Percentiles rank a stretch among this genome's conserved stretches.
Evolutionary conservation across 495 filamentous ascomycete genomes (phyloP).

Genomic region (Penicillium diatomitis): DNA sequence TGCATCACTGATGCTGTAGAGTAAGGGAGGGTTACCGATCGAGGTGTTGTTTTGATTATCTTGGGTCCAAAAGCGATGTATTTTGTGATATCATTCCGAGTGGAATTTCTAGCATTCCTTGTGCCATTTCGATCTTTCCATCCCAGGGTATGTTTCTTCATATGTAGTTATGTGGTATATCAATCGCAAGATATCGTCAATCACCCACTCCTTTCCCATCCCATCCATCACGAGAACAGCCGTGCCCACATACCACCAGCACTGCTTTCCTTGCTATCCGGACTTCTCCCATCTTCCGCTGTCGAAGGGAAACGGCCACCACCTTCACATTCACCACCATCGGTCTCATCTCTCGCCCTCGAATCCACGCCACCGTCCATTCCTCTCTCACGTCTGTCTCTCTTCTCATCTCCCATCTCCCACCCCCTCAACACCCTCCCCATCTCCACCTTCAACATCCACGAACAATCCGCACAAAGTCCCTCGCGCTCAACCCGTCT

Average conservation of each 20-base stretch:
- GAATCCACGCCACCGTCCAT: not conserved
- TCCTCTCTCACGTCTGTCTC: not conserved
- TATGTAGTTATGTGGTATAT: too few species aligned
- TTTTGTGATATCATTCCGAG: slow-evolving; percentile 16
- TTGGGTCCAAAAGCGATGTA: slow-evolving; percentile 21
- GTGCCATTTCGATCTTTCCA: not conserved
- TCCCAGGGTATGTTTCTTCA: too few species aligned
- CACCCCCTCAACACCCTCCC: not conserved
- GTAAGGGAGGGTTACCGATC: slow-evolving; percentile 6
- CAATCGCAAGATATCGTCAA: not conserved
- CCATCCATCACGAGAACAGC: not conserved
- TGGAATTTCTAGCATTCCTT: not conserved
- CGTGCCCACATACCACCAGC: too few species aligned
- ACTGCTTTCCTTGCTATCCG: not conserved
- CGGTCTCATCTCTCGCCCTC: not conserved
- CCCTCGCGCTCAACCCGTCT: not conserved
- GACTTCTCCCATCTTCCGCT: not conserved
- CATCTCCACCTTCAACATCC: not conserved
- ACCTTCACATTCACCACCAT: not conserved
- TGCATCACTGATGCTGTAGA: slow-evolving; percentile 40
- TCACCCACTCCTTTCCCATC: not conserved
- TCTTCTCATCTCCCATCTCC: not conserved
- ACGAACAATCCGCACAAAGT: not conserved
- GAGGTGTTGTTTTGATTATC: not conserved
- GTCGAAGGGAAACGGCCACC: not conserved